A percentile compares a stretch with the other conserved stretches of the same genome.
Evolutionary conservation across 768 basidiomycete species (phyloP).

Genomic region (Exsudoporus frostii): DNA sequence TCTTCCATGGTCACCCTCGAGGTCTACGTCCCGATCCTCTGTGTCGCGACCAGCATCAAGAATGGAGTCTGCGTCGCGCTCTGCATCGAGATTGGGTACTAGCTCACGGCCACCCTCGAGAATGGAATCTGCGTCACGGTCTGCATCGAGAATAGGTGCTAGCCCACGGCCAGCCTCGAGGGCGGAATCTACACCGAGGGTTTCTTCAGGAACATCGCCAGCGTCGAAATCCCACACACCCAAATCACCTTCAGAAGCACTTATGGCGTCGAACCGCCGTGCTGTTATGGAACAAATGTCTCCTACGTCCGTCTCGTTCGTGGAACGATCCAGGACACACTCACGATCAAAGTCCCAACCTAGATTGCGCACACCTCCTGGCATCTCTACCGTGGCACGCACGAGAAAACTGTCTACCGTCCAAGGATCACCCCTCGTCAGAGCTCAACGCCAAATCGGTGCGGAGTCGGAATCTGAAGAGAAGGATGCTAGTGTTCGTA

Average conservation of each 20-base stretch:
- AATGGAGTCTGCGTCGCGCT: conserved; percentile 11
- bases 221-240: not conserved
- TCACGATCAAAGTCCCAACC: conserved; percentile 37
- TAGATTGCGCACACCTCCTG: conserved; percentile 22
- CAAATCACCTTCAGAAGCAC: not conserved
- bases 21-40: conserved; percentile 13
- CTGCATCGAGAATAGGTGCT: conserved; percentile 19
- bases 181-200: conserved; percentile 1
- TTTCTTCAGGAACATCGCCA: not conserved
- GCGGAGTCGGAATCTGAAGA: conserved; percentile 1
- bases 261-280: not conserved
- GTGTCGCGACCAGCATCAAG: conserved; percentile 15
- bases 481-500: not conserved
- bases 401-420: conserved; percentile 30
- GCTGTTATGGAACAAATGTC: not conserved
- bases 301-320: not conserved
- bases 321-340: conserved; percentile 9
- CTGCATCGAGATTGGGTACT: conserved; percentile 18
- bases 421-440: conserved; percentile 28
- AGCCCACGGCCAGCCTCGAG: conserved; percentile 16
- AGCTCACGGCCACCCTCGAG: conserved; percentile 17
- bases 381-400: conserved; percentile 1
- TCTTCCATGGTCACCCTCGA: conserved; percentile 33
- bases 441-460: conserved; percentile 8
- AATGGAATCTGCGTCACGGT: conserved; percentile 8